A percentile compares a stretch with the other conserved stretches of the same genome.
phyloP scores from a whole-genome alignment of 2,329 filamentous ascomycete species.

The Blumeria hordei region DNA sequence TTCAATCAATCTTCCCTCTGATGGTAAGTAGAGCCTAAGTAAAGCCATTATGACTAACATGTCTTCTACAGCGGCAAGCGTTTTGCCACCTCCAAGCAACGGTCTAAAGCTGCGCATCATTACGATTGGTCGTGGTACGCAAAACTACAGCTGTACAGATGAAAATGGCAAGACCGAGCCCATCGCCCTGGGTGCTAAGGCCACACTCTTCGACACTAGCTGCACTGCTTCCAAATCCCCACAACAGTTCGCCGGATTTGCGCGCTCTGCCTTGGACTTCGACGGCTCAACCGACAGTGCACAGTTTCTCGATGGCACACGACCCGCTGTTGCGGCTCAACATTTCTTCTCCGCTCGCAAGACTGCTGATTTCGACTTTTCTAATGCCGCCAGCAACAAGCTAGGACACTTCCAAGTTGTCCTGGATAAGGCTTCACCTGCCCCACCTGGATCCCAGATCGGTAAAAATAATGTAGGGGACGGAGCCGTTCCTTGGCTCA shows the following conservation, averaged over 20 bases:
- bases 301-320: constrained; percentile 25
- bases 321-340: constrained; percentile 43
- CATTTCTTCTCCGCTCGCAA: constrained; percentile 56
- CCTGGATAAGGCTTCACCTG: constrained; percentile 34
- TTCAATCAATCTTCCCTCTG: no score
- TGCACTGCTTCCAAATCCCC: constrained; percentile 52
- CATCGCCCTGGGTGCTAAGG: constrained; percentile 45
- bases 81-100: constrained; percentile 31
- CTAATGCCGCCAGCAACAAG: constrained; percentile 23
- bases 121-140: constrained; percentile 64
- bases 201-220: constrained; percentile 68
- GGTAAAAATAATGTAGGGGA: constrained; percentile 34
- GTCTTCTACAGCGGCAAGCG: no score
- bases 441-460: constrained; percentile 33
- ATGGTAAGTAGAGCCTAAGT: no score
- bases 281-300: constrained; percentile 20
- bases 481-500: constrained; percentile 59
- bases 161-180: constrained; percentile 36
- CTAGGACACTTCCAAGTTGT: constrained; percentile 37
- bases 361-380: constrained; percentile 61
- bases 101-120: constrained; percentile 51
- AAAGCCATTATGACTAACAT: constrained; percentile 10
- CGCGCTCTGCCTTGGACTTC: constrained; percentile 44
- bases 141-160: constrained; percentile 75
- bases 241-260: constrained; percentile 37